Base-by-base conservation (phyloP, 169 alveolate species). In the Eimeria brunetti region DNA sequence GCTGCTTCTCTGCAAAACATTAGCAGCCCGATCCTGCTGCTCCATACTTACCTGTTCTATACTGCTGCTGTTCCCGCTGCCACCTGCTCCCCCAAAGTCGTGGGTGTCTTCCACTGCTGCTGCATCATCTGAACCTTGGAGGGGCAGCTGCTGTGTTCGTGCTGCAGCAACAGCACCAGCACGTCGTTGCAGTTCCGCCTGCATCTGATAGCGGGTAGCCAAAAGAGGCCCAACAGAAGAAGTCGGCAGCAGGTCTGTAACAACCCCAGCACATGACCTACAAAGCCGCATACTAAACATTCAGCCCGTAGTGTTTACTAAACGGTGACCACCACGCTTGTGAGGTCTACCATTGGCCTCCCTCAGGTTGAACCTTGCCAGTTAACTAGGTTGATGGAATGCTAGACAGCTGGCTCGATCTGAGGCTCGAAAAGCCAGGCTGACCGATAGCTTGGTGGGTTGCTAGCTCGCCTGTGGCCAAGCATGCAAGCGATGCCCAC, bases 181-280 rank as follows among this genome's bases (percentile, higher is more conserved):
- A 14, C 92, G 81, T 9, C 60, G 78, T 58, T 62, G 92, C 81
- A 85, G 80, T 64, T 85, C 67, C 81, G 62, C 38, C 58, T 62
- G 92, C 92, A 49, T 62, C 41, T 62, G 64, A 30, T 85, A 44
- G 30, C 92, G 80, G n/a, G 53, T 56, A 18, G 92, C 92, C 92
- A 85, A 27, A 18, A 85, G 81, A 6, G 78, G 83, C 92, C 62
- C 80, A 1, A 83, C 78, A 36, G 64, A 60, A 38, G 81, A 33
- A 16, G 78, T 24, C 14, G 92, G 62, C 1, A 85, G 92, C 41
- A 85, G 64, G 33, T 85, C 92, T 85, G 92, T 22, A 44, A 18
- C 60, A 16, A 85, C 6, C 1, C 24, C 18, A 80, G 18, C 90
- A n/a, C n/a, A 46, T 27, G 8, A 1, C 67, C 62, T 62, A 9